Evolutionary conservation across 1,139 yeast genomes (phyloP).

Genomic region (Yamadazyma sp.): DNA sequence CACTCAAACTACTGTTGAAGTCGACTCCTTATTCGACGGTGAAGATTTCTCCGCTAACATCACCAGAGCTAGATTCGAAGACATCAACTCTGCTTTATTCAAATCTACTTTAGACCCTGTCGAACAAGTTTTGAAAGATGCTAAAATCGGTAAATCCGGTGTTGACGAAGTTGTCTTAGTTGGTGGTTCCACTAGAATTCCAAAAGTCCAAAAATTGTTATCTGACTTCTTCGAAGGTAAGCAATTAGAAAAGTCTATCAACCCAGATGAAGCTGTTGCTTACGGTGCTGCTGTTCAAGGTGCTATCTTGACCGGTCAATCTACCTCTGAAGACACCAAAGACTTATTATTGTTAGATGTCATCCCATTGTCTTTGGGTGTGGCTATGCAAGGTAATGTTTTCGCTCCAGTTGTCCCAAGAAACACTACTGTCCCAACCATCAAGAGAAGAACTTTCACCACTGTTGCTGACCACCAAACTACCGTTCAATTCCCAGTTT

Average conservation of each 20-base stretch:
- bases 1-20: slow-evolving; percentile 94
- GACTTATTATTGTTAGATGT: slow-evolving; percentile 86
- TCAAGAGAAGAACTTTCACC: slow-evolving; percentile 94
- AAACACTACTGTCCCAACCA: slow-evolving; percentile 95
- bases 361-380: slow-evolving; percentile 92
- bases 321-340: slow-evolving; percentile 65
- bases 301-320: slow-evolving; percentile 75
- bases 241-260: slow-evolving; percentile 90
- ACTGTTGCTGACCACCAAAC: slow-evolving; percentile 98
- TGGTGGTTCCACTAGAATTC: slow-evolving; percentile 99
- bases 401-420: slow-evolving; percentile 97
- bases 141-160: slow-evolving; percentile 83
- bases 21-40: slow-evolving; percentile 95
- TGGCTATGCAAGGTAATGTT: slow-evolving; percentile 97
- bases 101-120: slow-evolving; percentile 96
- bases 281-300: slow-evolving; percentile 99
- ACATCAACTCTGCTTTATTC: slow-evolving; percentile 90
- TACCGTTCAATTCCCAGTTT: slow-evolving; percentile 93
- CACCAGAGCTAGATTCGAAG: slow-evolving; percentile 99
- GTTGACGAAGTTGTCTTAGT: slow-evolving; percentile 96
- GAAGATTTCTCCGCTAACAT: slow-evolving; percentile 93
- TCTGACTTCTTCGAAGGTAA: slow-evolving; percentile 98
- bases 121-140: slow-evolving; percentile 95
- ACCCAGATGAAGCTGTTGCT: slow-evolving; percentile 99
- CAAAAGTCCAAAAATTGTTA: slow-evolving; percentile 95